Evolutionary conservation across 345 rosid species (phyloP).

Genomic region (Syzygium jambos): DNA sequence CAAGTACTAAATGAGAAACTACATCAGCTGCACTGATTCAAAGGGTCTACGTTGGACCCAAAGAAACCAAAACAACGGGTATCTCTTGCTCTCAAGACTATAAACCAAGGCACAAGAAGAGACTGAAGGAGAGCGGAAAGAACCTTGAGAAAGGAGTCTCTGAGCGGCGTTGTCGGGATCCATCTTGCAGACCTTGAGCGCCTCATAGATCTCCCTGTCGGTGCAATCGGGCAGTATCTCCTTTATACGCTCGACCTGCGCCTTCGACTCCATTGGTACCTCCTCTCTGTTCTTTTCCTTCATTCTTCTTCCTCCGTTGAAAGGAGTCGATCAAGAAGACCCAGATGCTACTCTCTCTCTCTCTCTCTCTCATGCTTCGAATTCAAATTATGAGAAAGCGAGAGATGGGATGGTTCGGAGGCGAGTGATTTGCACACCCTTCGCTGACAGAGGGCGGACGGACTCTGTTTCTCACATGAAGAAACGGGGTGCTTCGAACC

Average conservation of each 20-base stretch:
- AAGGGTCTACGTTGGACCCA: background rate
- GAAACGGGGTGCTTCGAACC: background rate
- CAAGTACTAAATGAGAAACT: background rate
- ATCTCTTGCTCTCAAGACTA: background rate
- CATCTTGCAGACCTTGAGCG: conserved; percentile 39
- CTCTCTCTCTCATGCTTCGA: background rate
- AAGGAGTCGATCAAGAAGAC: background rate
- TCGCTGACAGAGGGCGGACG: background rate
- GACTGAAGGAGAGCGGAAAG: background rate
- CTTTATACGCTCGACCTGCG: conserved; percentile 28
- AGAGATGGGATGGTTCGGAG: background rate
- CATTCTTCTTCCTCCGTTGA: conserved; percentile 15
- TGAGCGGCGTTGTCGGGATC: conserved; percentile 43
- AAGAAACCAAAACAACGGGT: background rate
- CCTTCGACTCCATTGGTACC: conserved; percentile 1
- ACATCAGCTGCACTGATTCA: background rate
- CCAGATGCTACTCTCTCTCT: background rate
- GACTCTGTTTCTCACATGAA: background rate
- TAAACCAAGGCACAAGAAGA: background rate
- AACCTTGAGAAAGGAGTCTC: conserved; percentile 50
- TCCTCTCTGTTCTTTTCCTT: conserved; percentile 2
- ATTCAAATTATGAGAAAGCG: background rate
- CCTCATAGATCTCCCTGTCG: conserved; percentile 38
- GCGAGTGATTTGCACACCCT: background rate
- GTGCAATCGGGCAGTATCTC: conserved; percentile 27